These are phyloP conservation scores for Eimeria sp. DNA, from an alignment of 169 alveolate genomes.

Conservation along the genomic window DNA sequence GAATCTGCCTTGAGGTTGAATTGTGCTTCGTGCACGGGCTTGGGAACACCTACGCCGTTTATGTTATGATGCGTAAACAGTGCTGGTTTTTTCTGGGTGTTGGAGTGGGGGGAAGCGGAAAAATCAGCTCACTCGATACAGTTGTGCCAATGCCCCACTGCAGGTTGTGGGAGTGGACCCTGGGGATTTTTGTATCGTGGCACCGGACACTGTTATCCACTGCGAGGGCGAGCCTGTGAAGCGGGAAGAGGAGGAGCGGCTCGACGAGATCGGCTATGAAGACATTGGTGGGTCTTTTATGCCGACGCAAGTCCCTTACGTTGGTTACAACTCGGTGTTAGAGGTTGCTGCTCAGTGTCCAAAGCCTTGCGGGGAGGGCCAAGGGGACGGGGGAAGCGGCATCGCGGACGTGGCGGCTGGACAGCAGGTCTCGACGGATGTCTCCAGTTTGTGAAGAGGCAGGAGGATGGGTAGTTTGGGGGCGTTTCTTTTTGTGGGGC, in stretches of 20 bases:
- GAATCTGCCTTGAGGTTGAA: neutral
- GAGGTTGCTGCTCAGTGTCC: neutral
- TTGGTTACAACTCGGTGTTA: neutral
- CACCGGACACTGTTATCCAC: constrained; percentile 99
- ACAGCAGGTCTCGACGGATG: neutral
- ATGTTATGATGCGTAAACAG: neutral
- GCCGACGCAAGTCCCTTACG: neutral
- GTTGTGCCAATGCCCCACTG: neutral
- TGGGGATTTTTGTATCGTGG: constrained; percentile 99
- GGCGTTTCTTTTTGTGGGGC: constrained; percentile 96
- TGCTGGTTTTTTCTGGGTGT: neutral
- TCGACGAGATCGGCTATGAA: constrained; percentile 99
- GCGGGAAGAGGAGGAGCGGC: constrained; percentile 99
- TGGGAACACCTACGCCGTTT: no score
- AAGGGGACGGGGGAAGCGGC: neutral
- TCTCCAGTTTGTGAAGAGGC: constrained; percentile 97
- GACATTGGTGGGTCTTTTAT: constrained; percentile 96
- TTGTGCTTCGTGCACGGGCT: neutral
- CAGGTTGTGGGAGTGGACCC: constrained; percentile 99
- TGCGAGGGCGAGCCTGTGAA: constrained; percentile 99
- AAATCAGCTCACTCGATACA: neutral
- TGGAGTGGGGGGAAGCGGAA: neutral
- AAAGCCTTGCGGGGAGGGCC: neutral
- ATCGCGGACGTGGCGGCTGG: neutral
- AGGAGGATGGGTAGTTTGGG: constrained; percentile 99